Evolutionary conservation across 2,329 filamentous ascomycete genomes (phyloP), one percentile per base, ranked within the genome.

Genomic region (Helicocarpus griseus): DNA sequence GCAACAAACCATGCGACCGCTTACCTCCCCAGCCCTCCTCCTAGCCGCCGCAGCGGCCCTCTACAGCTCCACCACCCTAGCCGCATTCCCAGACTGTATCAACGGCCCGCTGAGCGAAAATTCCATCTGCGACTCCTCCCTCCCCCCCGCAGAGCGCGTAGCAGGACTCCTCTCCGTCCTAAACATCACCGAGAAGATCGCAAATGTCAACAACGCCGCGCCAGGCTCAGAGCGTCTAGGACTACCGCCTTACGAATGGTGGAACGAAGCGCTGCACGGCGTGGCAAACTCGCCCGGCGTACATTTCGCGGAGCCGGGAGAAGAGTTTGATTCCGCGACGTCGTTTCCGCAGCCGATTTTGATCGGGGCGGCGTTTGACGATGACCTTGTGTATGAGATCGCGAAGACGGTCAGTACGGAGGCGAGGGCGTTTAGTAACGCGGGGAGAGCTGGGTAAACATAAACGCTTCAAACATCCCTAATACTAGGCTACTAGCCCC

Each of bases 331-430:
- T 54, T 77, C 75, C 54, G 79, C 81, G 0, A 85, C 82, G 0
- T 79, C 75, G 2, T 85, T 85, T 56, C 80, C 82, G 0, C 74
- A 78, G 59, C 81, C 81, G 0, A 80, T 86, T 49, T 65, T 77
- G 1, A 75, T 81, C 63, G 74, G 75, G 1, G 80, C 81, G 1
- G 74, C 81, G 0, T 85, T 85, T 56, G 79, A 85, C 55, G 80
- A 84, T 58, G 71, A 73, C 0, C 64, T 85, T 21, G 76, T 85
- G 52, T 59, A 69, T 28, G 63, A 70, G 3, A 73, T 85, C 2
- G 80, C 75, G 1, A 70, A 65, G 2, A 69, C 77, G n/a, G 55
- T 65, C 28, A 68, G 67, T 19, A 82, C 74, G 0, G 81, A 85
- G 61, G 79, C 79, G 1, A 71, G 81, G 46, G 80, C 81, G 0